phyloP scores from a whole-genome alignment of 495 filamentous ascomycete genomes.

The Neurospora sp. region DNA sequence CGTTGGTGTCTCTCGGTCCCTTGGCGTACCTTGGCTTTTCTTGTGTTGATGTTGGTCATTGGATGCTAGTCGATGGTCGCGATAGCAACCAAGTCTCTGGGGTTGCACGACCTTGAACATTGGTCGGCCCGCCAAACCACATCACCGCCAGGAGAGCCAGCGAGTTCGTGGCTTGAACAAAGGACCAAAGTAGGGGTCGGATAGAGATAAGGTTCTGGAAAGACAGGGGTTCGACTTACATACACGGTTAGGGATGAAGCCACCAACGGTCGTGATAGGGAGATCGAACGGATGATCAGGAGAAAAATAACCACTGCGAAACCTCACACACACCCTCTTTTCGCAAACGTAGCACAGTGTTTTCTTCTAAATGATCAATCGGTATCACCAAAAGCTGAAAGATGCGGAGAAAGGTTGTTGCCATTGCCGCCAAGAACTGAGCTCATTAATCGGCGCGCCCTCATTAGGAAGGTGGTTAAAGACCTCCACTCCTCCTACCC shows the following conservation, averaged over 20 bases:
- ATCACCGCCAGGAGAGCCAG: background rate
- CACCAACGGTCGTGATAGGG: background rate
- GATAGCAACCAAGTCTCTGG: background rate
- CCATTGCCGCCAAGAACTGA: background rate
- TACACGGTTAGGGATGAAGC: background rate
- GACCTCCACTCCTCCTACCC: background rate
- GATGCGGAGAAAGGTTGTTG: background rate
- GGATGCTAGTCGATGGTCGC: background rate
- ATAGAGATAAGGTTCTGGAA: background rate
- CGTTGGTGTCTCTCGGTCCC: background rate
- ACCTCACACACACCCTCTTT: background rate
- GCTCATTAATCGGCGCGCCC: background rate
- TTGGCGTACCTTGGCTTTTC: background rate
- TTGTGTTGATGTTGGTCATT: background rate
- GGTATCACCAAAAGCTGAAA: background rate
- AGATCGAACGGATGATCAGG: background rate
- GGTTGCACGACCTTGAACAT: background rate
- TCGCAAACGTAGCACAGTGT: background rate
- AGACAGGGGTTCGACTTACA: background rate
- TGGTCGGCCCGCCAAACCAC: background rate
- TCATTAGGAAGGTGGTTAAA: background rate
- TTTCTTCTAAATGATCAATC: background rate
- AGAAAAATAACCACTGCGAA: background rate
- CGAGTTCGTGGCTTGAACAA: background rate
- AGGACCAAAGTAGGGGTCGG: background rate